These are phyloP conservation scores for Cotoneaster glaucophyllus DNA, from an alignment of 306 rosid species.

Conservation along the genomic window DNA sequence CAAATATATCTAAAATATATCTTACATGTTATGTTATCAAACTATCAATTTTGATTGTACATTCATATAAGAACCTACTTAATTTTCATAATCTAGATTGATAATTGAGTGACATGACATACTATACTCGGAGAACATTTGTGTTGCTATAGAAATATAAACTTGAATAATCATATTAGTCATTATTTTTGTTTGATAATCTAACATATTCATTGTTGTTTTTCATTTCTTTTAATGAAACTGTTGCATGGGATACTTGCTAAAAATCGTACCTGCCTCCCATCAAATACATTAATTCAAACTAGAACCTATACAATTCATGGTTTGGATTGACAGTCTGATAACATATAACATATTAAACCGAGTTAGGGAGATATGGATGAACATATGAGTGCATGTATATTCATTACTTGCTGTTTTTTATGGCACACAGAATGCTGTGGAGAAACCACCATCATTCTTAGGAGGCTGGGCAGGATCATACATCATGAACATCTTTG, in stretches of 20 bases:
- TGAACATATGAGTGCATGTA: neutral
- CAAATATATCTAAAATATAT: neutral
- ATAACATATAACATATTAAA: neutral
- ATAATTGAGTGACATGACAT: no score
- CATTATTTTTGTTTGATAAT: neutral
- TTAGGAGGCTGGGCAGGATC: conserved; percentile 88
- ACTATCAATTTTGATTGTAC: neutral
- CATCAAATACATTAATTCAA: neutral
- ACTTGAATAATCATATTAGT: no score
- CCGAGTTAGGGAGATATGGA: no score
- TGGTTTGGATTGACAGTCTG: neutral
- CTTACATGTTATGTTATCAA: neutral
- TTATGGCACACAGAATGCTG: conserved; percentile 57
- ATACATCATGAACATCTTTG: conserved; percentile 66
- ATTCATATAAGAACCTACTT: no score
- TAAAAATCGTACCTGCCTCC: neutral
- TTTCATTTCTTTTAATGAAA: neutral
- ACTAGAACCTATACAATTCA: neutral
- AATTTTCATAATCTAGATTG: no score
- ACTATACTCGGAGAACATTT: no score
- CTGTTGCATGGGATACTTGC: neutral
- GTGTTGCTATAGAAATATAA: no score
- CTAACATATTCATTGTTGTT: neutral
- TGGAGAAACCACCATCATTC: conserved; percentile 76
- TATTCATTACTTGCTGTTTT: neutral